These are phyloP conservation scores for Microbotryum scabiosae DNA, from an alignment of 1,284 basidiomycete genomes.

Conservation along the genomic window DNA sequence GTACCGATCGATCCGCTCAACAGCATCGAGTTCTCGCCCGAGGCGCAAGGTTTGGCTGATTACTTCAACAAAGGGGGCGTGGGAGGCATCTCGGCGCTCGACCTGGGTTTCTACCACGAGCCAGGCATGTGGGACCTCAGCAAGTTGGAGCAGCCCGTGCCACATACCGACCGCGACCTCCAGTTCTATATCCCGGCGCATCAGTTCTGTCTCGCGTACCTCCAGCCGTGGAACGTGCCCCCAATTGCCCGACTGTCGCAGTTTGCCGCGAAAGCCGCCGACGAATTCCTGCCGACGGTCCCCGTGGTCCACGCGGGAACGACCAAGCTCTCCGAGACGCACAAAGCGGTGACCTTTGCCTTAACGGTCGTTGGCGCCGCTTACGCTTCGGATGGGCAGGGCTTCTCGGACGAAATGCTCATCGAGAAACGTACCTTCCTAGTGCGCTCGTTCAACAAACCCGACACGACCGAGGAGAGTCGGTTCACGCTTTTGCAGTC, in stretches of 20 bases:
- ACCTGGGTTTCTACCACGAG: constrained; percentile 25
- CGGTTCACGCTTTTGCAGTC: constrained; percentile 21
- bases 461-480: constrained; percentile 8
- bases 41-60: constrained; percentile 15
- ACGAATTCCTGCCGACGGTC: constrained; percentile 14
- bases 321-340: constrained; percentile 12
- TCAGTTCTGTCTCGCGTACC: constrained; percentile 12
- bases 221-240: constrained; percentile 16
- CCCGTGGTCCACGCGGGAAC: constrained; percentile 22
- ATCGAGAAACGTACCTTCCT: constrained; percentile 30
- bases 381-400: constrained; percentile 23
- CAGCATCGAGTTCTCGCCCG: constrained; percentile 21
- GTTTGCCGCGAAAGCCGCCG: constrained; percentile 18
- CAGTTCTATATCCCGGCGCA: constrained; percentile 12
- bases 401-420: constrained; percentile 28
- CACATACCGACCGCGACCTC: constrained; percentile 4
- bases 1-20: not conserved
- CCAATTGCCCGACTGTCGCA: constrained; percentile 16
- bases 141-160: not conserved
- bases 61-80: constrained; percentile 32
- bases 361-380: constrained; percentile 23
- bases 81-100: constrained; percentile 28
- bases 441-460: constrained; percentile 22
- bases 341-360: constrained; percentile 22
- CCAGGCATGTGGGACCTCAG: constrained; percentile 16